Percentiles rank a stretch among this genome's conserved stretches.
Conservation (phyloP, 306 rosid species). For the Castanea mollissima region DNA sequence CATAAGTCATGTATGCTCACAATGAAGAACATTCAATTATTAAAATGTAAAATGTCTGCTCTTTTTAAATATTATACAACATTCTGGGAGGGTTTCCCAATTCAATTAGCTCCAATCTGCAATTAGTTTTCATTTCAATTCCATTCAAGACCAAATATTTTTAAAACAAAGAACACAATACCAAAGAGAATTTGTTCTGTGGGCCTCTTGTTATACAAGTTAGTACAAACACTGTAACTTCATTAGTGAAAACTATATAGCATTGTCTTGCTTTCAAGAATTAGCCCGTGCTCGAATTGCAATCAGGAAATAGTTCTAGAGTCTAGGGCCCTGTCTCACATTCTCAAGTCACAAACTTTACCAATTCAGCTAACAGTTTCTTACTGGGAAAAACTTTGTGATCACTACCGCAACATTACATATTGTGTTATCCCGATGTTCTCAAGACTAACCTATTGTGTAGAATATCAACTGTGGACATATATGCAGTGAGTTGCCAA, state of each 20-base stretch:
- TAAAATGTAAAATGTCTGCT: neutral
- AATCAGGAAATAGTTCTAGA: neutral
- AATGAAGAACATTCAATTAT: neutral
- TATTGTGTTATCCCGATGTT: neutral
- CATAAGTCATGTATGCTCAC: neutral
- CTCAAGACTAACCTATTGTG: neutral
- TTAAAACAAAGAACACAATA: neutral
- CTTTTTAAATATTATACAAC: neutral
- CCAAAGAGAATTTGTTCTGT: neutral
- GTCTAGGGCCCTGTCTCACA: neutral
- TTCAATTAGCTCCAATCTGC: neutral
- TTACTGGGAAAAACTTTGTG: neutral
- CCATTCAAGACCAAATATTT: neutral
- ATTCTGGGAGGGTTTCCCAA: neutral
- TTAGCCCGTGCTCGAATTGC: neutral
- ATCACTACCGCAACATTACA: neutral
- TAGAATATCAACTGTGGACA: neutral
- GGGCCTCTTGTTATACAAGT: neutral
- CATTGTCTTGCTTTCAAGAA: neutral
- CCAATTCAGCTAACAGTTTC: neutral
- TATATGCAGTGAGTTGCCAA: neutral
- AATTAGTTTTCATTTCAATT: neutral
- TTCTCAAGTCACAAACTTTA: neutral
- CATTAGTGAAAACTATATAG: neutral
- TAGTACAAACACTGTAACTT: neutral